phyloP scores from a whole-genome alignment of 495 filamentous ascomycete genomes.

The Penicillium coffeae region DNA sequence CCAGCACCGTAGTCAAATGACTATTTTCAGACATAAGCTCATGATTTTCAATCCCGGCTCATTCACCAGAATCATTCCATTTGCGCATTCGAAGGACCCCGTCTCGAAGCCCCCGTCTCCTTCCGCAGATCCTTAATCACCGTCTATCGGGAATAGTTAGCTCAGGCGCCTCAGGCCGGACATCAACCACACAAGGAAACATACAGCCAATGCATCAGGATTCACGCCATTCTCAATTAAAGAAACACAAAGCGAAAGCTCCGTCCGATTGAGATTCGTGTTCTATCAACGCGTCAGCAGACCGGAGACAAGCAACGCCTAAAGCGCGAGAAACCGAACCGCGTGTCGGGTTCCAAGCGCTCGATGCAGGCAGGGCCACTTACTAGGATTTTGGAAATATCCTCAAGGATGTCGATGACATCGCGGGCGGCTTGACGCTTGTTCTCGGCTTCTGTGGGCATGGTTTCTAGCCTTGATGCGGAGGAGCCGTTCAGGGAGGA shows the following conservation, averaged over 20 bases:
- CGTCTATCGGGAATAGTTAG: slow-evolving; percentile 42
- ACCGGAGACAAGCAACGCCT: not conserved
- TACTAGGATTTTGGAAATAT: slow-evolving; percentile 88
- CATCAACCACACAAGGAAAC: slow-evolving; percentile 14
- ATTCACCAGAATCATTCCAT: not conserved
- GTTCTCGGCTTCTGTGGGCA: slow-evolving; percentile 35
- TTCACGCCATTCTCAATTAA: slow-evolving; percentile 97
- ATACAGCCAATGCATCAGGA: slow-evolving; percentile 88
- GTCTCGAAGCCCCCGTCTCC: slow-evolving; percentile 40
- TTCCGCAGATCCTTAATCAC: slow-evolving; percentile 70
- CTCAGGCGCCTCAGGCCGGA: not conserved
- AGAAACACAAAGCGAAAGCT: slow-evolving; percentile 89
- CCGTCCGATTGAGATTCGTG: slow-evolving; percentile 83
- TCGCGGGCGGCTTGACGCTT: slow-evolving; percentile 92
- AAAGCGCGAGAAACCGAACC: not conserved
- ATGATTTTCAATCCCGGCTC: not conserved
- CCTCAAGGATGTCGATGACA: slow-evolving; percentile 91
- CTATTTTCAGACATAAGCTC: not conserved
- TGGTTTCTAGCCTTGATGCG: slow-evolving; percentile 3
- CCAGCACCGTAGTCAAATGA: not conserved
- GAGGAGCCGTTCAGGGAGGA: not conserved
- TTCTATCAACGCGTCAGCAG: slow-evolving; percentile 53
- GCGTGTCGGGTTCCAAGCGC: not conserved
- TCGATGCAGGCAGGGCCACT: slow-evolving; percentile 8
- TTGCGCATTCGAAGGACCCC: not conserved